These are phyloP conservation scores for Ogataea polymorpha DNA, from an alignment of 805 yeast genomes.

Conservation along the genomic window DNA sequence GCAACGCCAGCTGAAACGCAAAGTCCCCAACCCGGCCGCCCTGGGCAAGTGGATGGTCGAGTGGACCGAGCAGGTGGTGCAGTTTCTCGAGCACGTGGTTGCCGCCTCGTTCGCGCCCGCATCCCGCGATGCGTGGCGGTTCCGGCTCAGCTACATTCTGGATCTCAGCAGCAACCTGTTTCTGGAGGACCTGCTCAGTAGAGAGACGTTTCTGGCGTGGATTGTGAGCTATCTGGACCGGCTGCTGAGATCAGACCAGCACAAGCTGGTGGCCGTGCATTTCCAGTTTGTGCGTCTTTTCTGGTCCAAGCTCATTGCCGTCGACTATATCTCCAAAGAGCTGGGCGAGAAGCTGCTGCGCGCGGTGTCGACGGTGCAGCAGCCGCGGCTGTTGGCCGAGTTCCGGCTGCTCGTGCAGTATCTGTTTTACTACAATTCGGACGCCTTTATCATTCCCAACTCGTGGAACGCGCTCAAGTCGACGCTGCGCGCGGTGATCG, in stretches of 20 bases:
- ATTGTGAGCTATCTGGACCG: slow-evolving; percentile 47
- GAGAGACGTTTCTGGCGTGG: slow-evolving; percentile 60
- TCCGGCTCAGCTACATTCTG: slow-evolving; percentile 56
- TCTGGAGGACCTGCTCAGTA: slow-evolving; percentile 65
- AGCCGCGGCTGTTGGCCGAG: slow-evolving; percentile 20
- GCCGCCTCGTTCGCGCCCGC: slow-evolving; percentile 36
- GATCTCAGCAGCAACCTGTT: slow-evolving; percentile 63
- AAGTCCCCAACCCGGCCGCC: slow-evolving; percentile 30
- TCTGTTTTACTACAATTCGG: slow-evolving; percentile 49
- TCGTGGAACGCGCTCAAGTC: slow-evolving; percentile 57
- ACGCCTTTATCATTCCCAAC: slow-evolving; percentile 60
- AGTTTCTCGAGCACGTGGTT: slow-evolving; percentile 51
- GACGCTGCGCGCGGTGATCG: slow-evolving; percentile 42
- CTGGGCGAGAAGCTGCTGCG: slow-evolving; percentile 56
- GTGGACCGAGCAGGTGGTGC: slow-evolving; percentile 85
- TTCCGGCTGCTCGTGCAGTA: slow-evolving; percentile 37
- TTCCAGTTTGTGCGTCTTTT: slow-evolving; percentile 59
- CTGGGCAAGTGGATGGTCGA: slow-evolving; percentile 72
- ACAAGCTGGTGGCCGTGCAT: slow-evolving; percentile 23
- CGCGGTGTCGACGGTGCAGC: slow-evolving; percentile 17
- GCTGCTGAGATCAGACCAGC: slow-evolving; percentile 16
- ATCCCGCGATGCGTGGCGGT: slow-evolving; percentile 40
- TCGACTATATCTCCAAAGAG: slow-evolving; percentile 60
- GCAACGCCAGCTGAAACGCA: slow-evolving; percentile 53
- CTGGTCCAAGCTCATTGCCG: slow-evolving; percentile 63